Base-by-base conservation (phyloP, 306 rosid genomes). In the Oemleria cerasiformis region DNA sequence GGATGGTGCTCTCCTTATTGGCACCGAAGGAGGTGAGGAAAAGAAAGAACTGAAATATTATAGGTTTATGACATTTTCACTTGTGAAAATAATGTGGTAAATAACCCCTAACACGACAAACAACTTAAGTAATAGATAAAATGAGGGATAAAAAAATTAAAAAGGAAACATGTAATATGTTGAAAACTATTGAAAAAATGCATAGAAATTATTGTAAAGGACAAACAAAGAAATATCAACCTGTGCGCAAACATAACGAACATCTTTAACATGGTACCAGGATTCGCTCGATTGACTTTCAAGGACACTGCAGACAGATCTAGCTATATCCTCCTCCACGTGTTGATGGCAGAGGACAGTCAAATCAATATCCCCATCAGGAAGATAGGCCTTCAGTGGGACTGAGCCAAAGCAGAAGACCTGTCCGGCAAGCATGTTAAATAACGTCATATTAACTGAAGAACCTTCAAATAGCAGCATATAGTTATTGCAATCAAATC, bases 301-400 rank as follows among this genome's bases (percentile, higher is more conserved):
- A 54, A 89, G 90, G 50, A 82, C 47, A 58, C 19, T 41, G 75
- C 86, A 81, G 11, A 89, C 67, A 14, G 68, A 64, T 54, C 54
- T 63, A 2, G 87, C 88, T 76, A 87, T 62, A 41, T 83, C 83
- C 63, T 87, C 91, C 45, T 77, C 88, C 50, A 9, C 36, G 43
- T 55, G 69, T 71, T 76, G 84, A 65, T 61, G 81, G 75, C 85
- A 74, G 71, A 87, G 75, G 71, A 75, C 80, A 56, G 89, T 86
- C 72, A 90, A 71, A 81, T 90, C 96, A 75, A 90, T 77, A 75
- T 90, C 96, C 56, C 96, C 96, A 58, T 90, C 96, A 25, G 96
- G 92, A 78, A 90, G 89, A 78, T 90, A 90, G 58, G 92, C 78
- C 74, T 84, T 90, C 21, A 90, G 81, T 4, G 96, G 92, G 57